Percentiles rank a stretch among this genome's conserved stretches.
These are phyloP conservation scores for Collybiopsis confluens DNA, from an alignment of 768 basidiomycete genomes.

Conservation along the genomic window DNA sequence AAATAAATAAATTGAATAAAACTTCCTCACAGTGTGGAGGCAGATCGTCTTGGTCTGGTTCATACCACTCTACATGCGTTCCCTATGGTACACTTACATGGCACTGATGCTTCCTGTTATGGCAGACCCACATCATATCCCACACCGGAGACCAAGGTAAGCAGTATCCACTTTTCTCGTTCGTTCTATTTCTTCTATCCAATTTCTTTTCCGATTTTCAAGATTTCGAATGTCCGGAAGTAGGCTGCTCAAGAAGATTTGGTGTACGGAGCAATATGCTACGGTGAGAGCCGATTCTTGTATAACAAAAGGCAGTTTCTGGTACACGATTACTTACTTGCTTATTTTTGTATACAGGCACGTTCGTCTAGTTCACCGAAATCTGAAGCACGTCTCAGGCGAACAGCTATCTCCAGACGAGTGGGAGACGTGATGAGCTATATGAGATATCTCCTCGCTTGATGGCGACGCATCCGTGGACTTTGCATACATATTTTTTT, in stretches of 20 bases:
- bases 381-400: neutral
- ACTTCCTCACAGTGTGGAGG: too few relatives aligned
- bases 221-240: conserved; percentile 5
- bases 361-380: conserved; percentile 1
- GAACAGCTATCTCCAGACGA: conserved; percentile 4
- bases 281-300: neutral
- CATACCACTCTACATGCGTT: neutral
- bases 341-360: neutral
- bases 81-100: neutral
- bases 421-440: neutral
- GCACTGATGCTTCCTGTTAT: neutral
- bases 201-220: neutral
- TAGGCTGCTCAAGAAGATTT: conserved; percentile 1
- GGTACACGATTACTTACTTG: too few relatives aligned
- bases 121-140: conserved; percentile 4
- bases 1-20: too few relatives aligned
- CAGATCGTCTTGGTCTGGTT: too few relatives aligned
- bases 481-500: too few relatives aligned
- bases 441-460: too few relatives aligned
- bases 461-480: too few relatives aligned
- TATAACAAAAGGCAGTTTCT: too few relatives aligned
- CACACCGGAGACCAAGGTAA: conserved; percentile 9
- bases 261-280: conserved; percentile 5
- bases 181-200: too few relatives aligned
- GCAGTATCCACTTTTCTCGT: neutral